These are phyloP conservation scores for Chlorella sp. DNA, from an alignment of 139 green algal species.

Conservation along the genomic window DNA sequence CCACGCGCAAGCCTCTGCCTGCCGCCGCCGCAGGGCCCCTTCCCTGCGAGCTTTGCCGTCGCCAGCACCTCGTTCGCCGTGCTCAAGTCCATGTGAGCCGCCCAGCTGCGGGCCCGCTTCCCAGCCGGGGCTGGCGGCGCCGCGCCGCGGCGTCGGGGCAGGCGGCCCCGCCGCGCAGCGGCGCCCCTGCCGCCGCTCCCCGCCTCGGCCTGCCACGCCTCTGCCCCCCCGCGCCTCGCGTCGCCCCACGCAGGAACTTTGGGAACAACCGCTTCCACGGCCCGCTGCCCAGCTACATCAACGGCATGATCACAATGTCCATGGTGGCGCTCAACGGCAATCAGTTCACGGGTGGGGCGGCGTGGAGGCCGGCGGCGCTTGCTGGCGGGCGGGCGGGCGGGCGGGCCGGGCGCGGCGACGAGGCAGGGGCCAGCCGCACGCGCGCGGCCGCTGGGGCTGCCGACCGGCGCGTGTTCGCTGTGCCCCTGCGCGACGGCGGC, in stretches of 20 bases:
- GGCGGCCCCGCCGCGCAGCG: background rate
- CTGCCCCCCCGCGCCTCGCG: constrained; percentile 34
- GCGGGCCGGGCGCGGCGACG: too few species aligned
- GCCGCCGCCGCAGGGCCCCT: constrained; percentile 10
- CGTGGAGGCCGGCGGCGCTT: background rate
- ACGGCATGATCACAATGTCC: constrained; percentile 28
- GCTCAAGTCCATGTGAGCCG: constrained; percentile 20
- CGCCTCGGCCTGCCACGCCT: background rate
- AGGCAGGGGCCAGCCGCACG: too few species aligned
- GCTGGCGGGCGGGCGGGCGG: too few species aligned
- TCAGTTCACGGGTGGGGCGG: constrained; percentile 11
- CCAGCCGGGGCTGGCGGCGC: background rate
- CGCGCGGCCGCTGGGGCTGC: background rate
- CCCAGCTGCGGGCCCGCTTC: background rate
- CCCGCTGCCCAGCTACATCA: constrained; percentile 8
- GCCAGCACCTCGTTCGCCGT: constrained; percentile 10
- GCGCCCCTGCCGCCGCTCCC: background rate
- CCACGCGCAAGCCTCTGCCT: too few species aligned
- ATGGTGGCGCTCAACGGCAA: constrained; percentile 25
- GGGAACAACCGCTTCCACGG: constrained; percentile 19
- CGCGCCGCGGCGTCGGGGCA: too few species aligned
- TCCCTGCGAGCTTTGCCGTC: constrained; percentile 7
- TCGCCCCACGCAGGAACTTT: constrained; percentile 32
- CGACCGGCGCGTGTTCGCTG: background rate
- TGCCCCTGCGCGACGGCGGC: background rate